Conservation (phyloP, 805 yeast genomes). For the Yamadazyma olivae region DNA sequence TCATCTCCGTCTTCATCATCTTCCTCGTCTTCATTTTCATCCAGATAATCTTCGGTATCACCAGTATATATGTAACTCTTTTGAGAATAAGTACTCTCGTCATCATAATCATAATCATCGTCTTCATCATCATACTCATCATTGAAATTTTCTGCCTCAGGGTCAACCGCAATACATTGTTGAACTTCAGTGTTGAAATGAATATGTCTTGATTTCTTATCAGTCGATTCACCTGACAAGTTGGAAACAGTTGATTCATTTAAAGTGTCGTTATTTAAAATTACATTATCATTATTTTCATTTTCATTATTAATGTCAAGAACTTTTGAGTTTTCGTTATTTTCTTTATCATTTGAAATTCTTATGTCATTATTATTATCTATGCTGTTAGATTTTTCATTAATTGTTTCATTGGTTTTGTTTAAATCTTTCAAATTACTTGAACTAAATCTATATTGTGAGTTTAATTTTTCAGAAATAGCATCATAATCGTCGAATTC, state of each 20-base stretch:
- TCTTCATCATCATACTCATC: conserved; percentile 18
- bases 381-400: neutral
- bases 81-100: conserved; percentile 16
- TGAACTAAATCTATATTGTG: conserved; percentile 31
- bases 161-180: conserved; percentile 83
- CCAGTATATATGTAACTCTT: conserved; percentile 12
- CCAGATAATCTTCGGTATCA: conserved; percentile 19
- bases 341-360: neutral
- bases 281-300: neutral
- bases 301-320: neutral
- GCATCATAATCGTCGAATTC: conserved; percentile 43
- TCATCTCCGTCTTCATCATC: conserved; percentile 52
- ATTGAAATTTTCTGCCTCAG: conserved; percentile 30
- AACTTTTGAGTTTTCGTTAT: neutral
- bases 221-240: conserved; percentile 3
- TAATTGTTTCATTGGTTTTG: neutral
- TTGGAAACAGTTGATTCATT: conserved; percentile 1
- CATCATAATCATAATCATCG: conserved; percentile 18
- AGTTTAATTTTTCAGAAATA: conserved; percentile 40
- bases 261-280: neutral
- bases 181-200: conserved; percentile 94
- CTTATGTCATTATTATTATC: neutral
- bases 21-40: conserved; percentile 23
- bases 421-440: conserved; percentile 6
- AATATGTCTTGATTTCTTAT: conserved; percentile 56